Conservation (phyloP, 768 basidiomycete genomes). For the Thelephora aurantiotincta region DNA sequence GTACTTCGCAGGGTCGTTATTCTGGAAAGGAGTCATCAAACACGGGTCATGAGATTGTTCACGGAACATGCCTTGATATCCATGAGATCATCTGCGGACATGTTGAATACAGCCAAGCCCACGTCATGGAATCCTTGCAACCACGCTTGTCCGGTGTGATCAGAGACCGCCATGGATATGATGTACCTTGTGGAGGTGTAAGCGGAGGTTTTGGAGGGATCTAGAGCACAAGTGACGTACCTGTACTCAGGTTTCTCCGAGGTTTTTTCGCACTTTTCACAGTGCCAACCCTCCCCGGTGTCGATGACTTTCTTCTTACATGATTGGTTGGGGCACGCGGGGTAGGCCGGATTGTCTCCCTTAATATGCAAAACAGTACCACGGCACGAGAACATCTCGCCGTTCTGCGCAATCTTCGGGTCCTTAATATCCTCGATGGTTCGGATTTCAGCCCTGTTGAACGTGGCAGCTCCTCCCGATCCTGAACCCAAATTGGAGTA, state of each 20-base stretch:
- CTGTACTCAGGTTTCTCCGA: slow-evolving; percentile 65
- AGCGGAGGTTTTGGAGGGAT: no score
- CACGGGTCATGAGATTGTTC: background rate
- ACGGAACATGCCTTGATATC: slow-evolving; percentile 42
- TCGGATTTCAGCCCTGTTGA: slow-evolving; percentile 63
- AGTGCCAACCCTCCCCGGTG: slow-evolving; percentile 61
- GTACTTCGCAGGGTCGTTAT: slow-evolving; percentile 44
- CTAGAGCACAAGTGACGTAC: slow-evolving; percentile 27
- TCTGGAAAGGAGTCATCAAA: slow-evolving; percentile 21
- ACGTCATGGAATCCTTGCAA: slow-evolving; percentile 92
- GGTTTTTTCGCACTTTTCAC: slow-evolving; percentile 80
- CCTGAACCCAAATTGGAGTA: slow-evolving; percentile 36
- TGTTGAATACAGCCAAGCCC: slow-evolving; percentile 62
- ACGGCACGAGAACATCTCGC: slow-evolving; percentile 66
- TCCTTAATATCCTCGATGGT: slow-evolving; percentile 69
- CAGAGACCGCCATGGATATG: slow-evolving; percentile 76
- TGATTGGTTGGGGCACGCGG: slow-evolving; percentile 66
- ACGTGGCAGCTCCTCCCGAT: slow-evolving; percentile 23
- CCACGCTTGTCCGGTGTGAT: slow-evolving; percentile 84
- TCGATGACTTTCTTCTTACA: slow-evolving; percentile 89
- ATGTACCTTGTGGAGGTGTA: slow-evolving; percentile 35
- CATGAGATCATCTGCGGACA: slow-evolving; percentile 64
- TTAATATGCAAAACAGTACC: slow-evolving; percentile 87
- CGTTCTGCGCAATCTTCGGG: slow-evolving; percentile 61
- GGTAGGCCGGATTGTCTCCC: slow-evolving; percentile 68